Evolutionary conservation across 345 rosid species (phyloP).

Genomic region (Salix dunnii): DNA sequence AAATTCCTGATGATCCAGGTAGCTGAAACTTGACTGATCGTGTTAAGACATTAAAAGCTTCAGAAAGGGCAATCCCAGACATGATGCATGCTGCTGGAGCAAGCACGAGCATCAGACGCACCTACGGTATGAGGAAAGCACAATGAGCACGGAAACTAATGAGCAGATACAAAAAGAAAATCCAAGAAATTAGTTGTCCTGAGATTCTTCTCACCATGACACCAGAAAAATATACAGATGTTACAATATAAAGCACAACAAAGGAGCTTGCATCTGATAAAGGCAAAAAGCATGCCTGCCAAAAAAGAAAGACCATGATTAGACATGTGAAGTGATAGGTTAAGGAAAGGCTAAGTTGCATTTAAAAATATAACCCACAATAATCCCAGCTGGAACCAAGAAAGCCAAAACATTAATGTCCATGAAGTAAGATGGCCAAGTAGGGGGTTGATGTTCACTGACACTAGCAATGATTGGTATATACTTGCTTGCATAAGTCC

Average conservation of each 20-base stretch:
- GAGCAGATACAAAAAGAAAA: not conserved
- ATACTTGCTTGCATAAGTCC: constrained; percentile 96
- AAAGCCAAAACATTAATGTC: constrained; percentile 98
- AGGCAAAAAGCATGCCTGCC: constrained; percentile 95
- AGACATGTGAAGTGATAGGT: constrained; percentile 7
- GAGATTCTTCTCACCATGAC: constrained; percentile 74
- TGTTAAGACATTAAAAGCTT: constrained; percentile 89
- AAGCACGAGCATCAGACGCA: constrained; percentile 97
- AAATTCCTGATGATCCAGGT: constrained; percentile 37
- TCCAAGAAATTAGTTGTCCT: not conserved
- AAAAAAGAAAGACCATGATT: constrained; percentile 26
- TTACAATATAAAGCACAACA: constrained; percentile 79
- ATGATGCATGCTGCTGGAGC: constrained; percentile 99
- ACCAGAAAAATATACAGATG: constrained; percentile 97
- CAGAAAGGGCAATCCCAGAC: constrained; percentile 98
- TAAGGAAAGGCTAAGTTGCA: not conserved
- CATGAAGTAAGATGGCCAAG: constrained; percentile 99
- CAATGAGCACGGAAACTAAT: not conserved
- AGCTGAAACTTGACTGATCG: constrained; percentile 88
- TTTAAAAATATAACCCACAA: constrained; percentile 52
- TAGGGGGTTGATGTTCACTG: constrained; percentile 99
- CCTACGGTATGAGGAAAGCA: constrained; percentile 46
- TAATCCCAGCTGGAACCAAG: constrained; percentile 98
- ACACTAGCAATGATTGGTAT: constrained; percentile 99
- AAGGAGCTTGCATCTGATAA: constrained; percentile 98